Conservation (phyloP, 2,329 filamentous ascomycete genomes). For the Aspergillus cejpii region DNA sequence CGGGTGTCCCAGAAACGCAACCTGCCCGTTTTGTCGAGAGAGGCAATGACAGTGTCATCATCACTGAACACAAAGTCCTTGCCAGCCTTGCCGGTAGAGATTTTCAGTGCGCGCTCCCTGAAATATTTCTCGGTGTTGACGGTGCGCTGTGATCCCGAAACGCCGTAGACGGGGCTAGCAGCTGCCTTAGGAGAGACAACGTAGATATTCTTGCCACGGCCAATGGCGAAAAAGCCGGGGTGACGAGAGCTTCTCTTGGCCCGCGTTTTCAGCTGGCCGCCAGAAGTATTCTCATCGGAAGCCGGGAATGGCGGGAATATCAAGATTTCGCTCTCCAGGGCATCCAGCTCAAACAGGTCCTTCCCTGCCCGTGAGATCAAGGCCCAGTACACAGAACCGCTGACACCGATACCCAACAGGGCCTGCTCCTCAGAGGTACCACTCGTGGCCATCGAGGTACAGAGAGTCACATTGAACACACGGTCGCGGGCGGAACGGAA, state of each 20-base stretch:
- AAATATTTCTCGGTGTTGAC: slow-evolving; percentile 86
- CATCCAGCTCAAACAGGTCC: slow-evolving; percentile 69
- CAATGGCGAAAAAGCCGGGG: slow-evolving; percentile 89
- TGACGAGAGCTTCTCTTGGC: slow-evolving; percentile 84
- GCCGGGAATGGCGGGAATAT: slow-evolving; percentile 79
- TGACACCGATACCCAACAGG: slow-evolving; percentile 86
- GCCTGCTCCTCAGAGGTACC: slow-evolving; percentile 61
- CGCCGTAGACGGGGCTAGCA: slow-evolving; percentile 44
- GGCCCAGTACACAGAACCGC: slow-evolving; percentile 95
- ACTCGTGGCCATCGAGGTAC: slow-evolving; percentile 54
- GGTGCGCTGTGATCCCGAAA: slow-evolving; percentile 47
- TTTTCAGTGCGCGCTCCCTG: slow-evolving; percentile 79
- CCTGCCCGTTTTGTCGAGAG: slow-evolving; percentile 90
- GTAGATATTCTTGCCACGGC: slow-evolving; percentile 91
- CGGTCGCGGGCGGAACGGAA: slow-evolving; percentile 89
- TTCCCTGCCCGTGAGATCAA: slow-evolving; percentile 69
- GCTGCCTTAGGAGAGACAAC: slow-evolving; percentile 63
- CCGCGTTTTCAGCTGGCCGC: slow-evolving; percentile 89
- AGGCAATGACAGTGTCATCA: slow-evolving; percentile 89
- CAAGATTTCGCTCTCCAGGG: slow-evolving; percentile 78
- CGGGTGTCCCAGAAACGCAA: slow-evolving; percentile 98
- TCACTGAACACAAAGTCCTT: slow-evolving; percentile 98
- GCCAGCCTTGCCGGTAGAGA: slow-evolving; percentile 93
- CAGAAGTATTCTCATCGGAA: slow-evolving; percentile 83
- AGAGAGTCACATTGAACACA: slow-evolving; percentile 88